Conservation (phyloP, 495 filamentous ascomycete species). For the Hypoxylon subgilvum region DNA sequence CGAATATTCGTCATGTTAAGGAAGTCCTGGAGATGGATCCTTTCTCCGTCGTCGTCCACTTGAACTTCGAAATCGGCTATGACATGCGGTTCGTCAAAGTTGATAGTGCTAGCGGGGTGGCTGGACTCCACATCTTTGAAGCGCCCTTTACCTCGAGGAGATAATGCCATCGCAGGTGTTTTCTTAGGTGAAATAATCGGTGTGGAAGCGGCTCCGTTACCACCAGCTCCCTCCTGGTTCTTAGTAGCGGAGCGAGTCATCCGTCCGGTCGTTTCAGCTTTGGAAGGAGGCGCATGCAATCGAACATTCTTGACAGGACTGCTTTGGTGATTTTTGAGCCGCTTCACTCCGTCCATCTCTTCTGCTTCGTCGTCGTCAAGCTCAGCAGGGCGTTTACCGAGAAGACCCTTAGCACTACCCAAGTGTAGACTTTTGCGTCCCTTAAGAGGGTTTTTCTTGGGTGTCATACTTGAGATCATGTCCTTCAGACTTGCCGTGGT, state of each 20-base stretch:
- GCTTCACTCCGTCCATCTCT: constrained; percentile 67
- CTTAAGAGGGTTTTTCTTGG: constrained; percentile 71
- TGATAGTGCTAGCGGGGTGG: constrained; percentile 50
- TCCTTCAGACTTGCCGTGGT: constrained; percentile 71
- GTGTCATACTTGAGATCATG: constrained; percentile 77
- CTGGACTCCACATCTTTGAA: constrained; percentile 56
- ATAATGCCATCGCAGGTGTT: constrained; percentile 41
- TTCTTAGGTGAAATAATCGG: constrained; percentile 54
- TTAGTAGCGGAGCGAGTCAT: constrained; percentile 59
- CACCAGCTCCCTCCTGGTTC: constrained; percentile 40
- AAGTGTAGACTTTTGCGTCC: constrained; percentile 78
- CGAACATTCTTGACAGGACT: constrained; percentile 79
- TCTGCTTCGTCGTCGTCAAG: constrained; percentile 74
- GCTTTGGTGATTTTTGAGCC: constrained; percentile 70
- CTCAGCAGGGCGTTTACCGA: constrained; percentile 77
- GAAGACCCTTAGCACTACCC: constrained; percentile 73
- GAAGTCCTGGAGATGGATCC: constrained; percentile 89
- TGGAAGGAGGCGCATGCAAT: constrained; percentile 69
- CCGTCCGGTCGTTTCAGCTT: constrained; percentile 67
- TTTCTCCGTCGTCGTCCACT: constrained; percentile 59
- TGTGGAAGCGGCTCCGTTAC: constrained; percentile 48
- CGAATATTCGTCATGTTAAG: constrained; percentile 93
- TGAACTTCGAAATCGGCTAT: constrained; percentile 42
- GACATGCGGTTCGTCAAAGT: constrained; percentile 51
- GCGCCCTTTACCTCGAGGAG: constrained; percentile 57